Percentiles rank a stretch among this genome's conserved stretches.
Conservation (phyloP, 169 alveolate genomes). For the Cryptosporidium ryanae region DNA sequence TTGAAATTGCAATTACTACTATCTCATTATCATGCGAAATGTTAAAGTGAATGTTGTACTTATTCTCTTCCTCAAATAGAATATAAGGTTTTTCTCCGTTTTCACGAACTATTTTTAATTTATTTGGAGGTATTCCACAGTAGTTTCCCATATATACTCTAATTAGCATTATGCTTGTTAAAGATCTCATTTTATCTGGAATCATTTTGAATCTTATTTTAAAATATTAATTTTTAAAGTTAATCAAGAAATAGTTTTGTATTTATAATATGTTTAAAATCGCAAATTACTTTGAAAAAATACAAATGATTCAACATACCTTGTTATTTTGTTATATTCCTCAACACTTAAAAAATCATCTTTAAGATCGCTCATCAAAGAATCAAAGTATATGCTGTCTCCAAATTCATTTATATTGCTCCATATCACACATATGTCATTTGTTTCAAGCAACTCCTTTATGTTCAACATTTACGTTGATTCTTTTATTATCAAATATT, state of each 20-base stretch:
- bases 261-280: not conserved
- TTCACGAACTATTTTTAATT: constrained; percentile 29
- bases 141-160: constrained; percentile 6
- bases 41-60: constrained; percentile 21
- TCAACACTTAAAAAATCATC: constrained; percentile 11
- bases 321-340: constrained; percentile 32
- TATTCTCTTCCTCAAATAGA: not conserved
- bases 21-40: constrained; percentile 70
- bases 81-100: constrained; percentile 35
- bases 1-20: constrained; percentile 46
- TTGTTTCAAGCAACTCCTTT: not conserved
- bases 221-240: not conserved
- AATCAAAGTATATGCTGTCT: not conserved
- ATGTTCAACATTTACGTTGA: not conserved
- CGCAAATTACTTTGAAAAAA: not conserved
- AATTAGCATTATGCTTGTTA: constrained; percentile 23
- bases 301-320: not conserved
- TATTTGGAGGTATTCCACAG: constrained; percentile 14
- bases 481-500: no score
- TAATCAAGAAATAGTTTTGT: not conserved
- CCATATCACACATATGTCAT: constrained; percentile 55
- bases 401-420: constrained; percentile 12
- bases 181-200: constrained; percentile 37
- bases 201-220: constrained; percentile 11
- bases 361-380: not conserved